Percentiles rank a stretch among this genome's conserved stretches.
These are phyloP conservation scores for Fonsecaea monophora DNA, from an alignment of 2,329 filamentous ascomycete genomes.

Conservation along the genomic window DNA sequence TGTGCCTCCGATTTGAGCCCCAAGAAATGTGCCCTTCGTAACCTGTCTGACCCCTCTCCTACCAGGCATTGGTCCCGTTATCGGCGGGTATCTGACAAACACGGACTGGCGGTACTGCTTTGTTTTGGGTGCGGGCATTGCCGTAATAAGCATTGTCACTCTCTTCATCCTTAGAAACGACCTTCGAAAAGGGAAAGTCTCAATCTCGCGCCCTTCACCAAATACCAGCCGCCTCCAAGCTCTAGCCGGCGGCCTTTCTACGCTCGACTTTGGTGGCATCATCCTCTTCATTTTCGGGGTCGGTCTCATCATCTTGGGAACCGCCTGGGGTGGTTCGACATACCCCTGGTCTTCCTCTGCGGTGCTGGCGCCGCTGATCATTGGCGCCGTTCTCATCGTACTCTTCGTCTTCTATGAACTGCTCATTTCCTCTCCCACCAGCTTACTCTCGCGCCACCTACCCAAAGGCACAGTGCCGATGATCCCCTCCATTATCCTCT, in stretches of 20 bases:
- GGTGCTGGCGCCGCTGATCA: conserved; percentile 48
- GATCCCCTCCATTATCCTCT: conserved; percentile 67
- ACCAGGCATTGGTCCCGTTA: conserved; percentile 61
- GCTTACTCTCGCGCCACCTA: conserved; percentile 55
- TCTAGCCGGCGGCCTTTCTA: conserved; percentile 59
- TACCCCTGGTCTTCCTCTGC: conserved; percentile 54
- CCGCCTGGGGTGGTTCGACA: conserved; percentile 52
- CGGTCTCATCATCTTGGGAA: conserved; percentile 53
- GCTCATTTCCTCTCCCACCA: conserved; percentile 58
- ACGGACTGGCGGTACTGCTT: conserved; percentile 72
- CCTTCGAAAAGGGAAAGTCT: conserved; percentile 57
- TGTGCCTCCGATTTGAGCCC: not conserved
- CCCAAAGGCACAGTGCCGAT: conserved; percentile 63
- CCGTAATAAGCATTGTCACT: conserved; percentile 47
- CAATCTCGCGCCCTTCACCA: conserved; percentile 28
- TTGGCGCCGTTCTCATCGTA: conserved; percentile 48
- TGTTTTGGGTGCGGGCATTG: conserved; percentile 32
- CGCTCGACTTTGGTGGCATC: conserved; percentile 58
- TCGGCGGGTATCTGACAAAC: conserved; percentile 63
- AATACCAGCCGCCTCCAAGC: conserved; percentile 39
- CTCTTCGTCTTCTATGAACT: conserved; percentile 51
- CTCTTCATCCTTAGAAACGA: conserved; percentile 63
- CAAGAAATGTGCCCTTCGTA: not conserved
- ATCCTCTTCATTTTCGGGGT: conserved; percentile 52
- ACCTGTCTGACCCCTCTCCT: conserved; percentile 1